These are phyloP conservation scores for Litchi chinensis DNA, from an alignment of 345 rosid species.

Conservation along the genomic window DNA sequence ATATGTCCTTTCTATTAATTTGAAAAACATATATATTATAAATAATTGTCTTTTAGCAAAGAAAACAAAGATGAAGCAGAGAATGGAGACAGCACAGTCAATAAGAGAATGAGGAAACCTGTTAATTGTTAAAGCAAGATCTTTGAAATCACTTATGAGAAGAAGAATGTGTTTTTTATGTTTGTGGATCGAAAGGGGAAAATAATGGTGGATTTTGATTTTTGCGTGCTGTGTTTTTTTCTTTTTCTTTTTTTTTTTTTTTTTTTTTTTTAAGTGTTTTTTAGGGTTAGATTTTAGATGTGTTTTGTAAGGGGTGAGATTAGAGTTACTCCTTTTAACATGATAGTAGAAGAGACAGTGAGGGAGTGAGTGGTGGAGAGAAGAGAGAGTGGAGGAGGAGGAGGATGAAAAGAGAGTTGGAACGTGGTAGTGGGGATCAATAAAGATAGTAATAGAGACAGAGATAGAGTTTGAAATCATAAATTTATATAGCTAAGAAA, in stretches of 20 bases:
- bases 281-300: constrained; percentile 31
- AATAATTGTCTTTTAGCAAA: too few relatives aligned
- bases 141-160: constrained; percentile 86
- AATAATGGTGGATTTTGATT: neutral
- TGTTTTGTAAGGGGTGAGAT: constrained; percentile 27
- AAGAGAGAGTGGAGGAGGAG: too few relatives aligned
- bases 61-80: constrained; percentile 17
- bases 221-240: neutral
- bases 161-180: neutral
- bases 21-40: too few relatives aligned
- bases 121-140: constrained; percentile 83
- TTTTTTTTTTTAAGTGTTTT: neutral
- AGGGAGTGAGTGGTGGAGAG: too few relatives aligned
- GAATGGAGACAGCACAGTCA: constrained; percentile 34
- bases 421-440: too few relatives aligned
- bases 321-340: constrained; percentile 18
- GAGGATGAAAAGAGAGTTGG: too few relatives aligned
- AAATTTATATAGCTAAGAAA: too few relatives aligned
- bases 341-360: too few relatives aligned
- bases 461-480: too few relatives aligned
- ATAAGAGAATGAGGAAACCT: constrained; percentile 75
- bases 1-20: too few relatives aligned
- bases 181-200: constrained; percentile 13
- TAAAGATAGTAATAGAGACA: too few relatives aligned
- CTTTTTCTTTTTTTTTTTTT: neutral